Base-by-base conservation (phyloP, 441 rosid genomes). In the Hura crepitans region DNA sequence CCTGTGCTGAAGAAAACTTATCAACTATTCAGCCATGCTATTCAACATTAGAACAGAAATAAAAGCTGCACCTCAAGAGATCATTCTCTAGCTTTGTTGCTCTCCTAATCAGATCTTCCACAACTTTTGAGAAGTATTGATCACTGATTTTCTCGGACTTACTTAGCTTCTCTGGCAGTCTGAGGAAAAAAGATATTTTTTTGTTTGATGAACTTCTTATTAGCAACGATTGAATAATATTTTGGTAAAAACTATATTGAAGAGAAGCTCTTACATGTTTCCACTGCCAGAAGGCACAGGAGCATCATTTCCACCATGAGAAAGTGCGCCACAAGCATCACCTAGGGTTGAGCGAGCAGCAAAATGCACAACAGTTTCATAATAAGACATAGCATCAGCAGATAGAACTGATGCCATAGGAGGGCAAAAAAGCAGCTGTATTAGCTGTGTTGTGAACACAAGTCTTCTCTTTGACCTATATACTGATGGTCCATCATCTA, bases 381-480 rank as follows among this genome's bases (percentile, higher is more conserved):
- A 82, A 66, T 79, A 73, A 62, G 86, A 72, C 56, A 64, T 71
- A 65, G 85, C 85, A 79, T 81, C 84, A 66, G 80, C 80, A 69
- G 85, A 76, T 59, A 85, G 76, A 69, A 88, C 59, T 45, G 82
- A 77, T 46, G 76, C 80, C 18, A 78, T 78, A 49, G 92, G 85
- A 72, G 96, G 83, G 35, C 46, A 65, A 70, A 86, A 80, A 49
- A 92, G 76, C 70, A 85, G 88, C 85, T 96, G 98, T 84, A 86
- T 83, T 63, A 96, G 93, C 71, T 89, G 92, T 37, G 87, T 83
- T n/a, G 96, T 84, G 79, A 81, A 75, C 63, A 91, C 70, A 74
- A 88, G 83, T 76, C 98, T 92, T 85, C 87, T 83, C 85, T 82
- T 95, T 65, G 92, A 78, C 77, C 84, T 84, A 66, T 76, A 74